A percentile compares a stretch with the other conserved stretches of the same genome.
phyloP scores from a whole-genome alignment of 1,284 basidiomycete species.

The Boletus sp. region DNA sequence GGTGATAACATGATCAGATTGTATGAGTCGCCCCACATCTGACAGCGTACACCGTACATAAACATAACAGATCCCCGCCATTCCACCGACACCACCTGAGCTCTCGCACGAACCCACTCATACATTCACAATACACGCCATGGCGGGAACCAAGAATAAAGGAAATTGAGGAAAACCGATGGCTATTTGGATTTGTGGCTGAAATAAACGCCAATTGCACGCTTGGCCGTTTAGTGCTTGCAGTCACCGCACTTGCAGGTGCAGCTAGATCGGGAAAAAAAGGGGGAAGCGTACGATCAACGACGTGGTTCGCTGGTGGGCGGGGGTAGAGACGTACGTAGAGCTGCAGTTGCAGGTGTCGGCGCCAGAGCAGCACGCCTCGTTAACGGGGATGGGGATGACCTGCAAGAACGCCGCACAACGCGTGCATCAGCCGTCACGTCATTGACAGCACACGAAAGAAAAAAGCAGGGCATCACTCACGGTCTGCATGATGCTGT shows the following conservation, averaged over 20 bases:
- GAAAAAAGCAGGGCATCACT: not conserved
- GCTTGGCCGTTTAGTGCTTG: slow-evolving; percentile 12
- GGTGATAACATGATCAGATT: not conserved
- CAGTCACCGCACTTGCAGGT: slow-evolving; percentile 19
- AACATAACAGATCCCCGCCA: not conserved
- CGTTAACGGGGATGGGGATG: slow-evolving; percentile 22
- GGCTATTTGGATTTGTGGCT: not conserved
- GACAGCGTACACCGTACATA: not conserved
- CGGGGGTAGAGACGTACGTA: not conserved
- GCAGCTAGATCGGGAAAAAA: slow-evolving; percentile 9
- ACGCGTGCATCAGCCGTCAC: not conserved
- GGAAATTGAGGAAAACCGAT: not conserved
- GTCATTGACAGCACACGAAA: not conserved
- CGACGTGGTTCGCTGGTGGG: not conserved
- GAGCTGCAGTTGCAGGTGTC: slow-evolving; percentile 14
- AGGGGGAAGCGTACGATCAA: not conserved
- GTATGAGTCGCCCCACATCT: not conserved
- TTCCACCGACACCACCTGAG: not conserved
- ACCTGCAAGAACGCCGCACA: slow-evolving; percentile 1
- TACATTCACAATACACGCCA: too few species aligned
- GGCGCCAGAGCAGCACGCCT: slow-evolving; percentile 21
- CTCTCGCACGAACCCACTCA: too few species aligned
- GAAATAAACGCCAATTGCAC: not conserved
- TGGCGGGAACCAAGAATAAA: not conserved
- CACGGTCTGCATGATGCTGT: slow-evolving; percentile 22